These are phyloP conservation scores for Cryptomeria japonica DNA, from an alignment of 75 land plant genomes.

Conservation along the genomic window DNA sequence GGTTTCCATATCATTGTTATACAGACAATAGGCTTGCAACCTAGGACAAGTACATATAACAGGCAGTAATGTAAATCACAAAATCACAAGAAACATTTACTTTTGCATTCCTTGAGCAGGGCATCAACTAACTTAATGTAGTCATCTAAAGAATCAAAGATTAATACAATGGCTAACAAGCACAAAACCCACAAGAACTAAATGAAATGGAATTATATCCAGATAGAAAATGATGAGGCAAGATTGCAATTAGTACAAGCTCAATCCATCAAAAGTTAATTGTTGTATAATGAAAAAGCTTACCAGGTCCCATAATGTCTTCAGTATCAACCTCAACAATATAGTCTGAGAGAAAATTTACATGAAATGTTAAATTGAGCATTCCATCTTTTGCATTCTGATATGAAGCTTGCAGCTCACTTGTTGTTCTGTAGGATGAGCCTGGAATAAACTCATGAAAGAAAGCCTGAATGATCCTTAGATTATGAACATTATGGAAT, in stretches of 20 bases:
- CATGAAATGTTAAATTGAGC: conserved; percentile 50
- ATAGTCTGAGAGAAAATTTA: conserved; percentile 57
- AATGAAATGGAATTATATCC: neutral
- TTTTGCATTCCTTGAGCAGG: neutral
- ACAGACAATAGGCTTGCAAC: neutral
- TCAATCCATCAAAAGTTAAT: neutral
- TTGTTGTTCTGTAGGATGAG: conserved; percentile 28
- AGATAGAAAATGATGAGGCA: neutral
- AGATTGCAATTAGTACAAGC: neutral
- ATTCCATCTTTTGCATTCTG: conserved; percentile 51
- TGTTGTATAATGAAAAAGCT: neutral
- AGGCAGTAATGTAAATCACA: neutral
- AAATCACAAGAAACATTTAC: neutral
- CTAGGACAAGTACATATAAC: neutral
- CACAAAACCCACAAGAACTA: neutral
- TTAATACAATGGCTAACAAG: neutral
- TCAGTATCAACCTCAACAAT: conserved; percentile 54
- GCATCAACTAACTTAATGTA: neutral
- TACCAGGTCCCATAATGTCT: conserved; percentile 54
- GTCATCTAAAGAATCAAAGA: neutral
- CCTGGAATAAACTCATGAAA: conserved; percentile 68
- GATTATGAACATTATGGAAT: conserved; percentile 38
- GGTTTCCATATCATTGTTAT: neutral
- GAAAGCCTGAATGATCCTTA: conserved; percentile 65
- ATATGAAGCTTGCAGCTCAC: conserved; percentile 51